Evolutionary conservation across 495 filamentous ascomycete genomes (phyloP).

Genomic region (Penicillium arizonense): DNA sequence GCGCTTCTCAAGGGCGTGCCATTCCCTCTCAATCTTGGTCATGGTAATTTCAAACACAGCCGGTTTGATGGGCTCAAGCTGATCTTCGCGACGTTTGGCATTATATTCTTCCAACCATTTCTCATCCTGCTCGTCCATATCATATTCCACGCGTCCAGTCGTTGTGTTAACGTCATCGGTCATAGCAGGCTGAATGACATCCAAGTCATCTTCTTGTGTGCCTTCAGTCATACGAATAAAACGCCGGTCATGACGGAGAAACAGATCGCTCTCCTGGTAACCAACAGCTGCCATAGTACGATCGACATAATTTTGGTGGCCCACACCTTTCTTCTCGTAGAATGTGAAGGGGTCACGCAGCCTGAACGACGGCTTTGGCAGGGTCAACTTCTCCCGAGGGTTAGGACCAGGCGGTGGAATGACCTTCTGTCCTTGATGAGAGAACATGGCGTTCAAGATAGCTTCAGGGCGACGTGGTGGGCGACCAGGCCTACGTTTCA

Average conservation of each 20-base stretch:
- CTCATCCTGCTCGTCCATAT: constrained; percentile 99
- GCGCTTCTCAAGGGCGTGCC: constrained; percentile 91
- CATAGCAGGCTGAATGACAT: constrained; percentile 56
- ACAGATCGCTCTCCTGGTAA: constrained; percentile 91
- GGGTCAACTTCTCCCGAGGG: constrained; percentile 62
- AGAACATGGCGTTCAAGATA: constrained; percentile 58
- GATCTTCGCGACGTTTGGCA: constrained; percentile 63
- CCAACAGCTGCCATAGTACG: constrained; percentile 91
- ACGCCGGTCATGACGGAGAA: constrained; percentile 69
- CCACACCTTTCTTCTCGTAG: constrained; percentile 60
- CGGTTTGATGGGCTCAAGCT: constrained; percentile 78
- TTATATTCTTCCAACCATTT: constrained; percentile 92
- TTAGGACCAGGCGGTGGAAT: constrained; percentile 64
- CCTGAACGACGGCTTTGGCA: constrained; percentile 62
- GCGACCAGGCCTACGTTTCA: constrained; percentile 61
- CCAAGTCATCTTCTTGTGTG: constrained; percentile 80
- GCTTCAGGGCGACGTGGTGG: constrained; percentile 59
- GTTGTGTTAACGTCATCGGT: constrained; percentile 58
- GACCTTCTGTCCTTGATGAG: constrained; percentile 56
- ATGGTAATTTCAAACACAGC: constrained; percentile 96
- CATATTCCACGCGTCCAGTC: constrained; percentile 88
- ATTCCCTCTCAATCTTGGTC: constrained; percentile 98
- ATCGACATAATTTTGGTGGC: constrained; percentile 73
- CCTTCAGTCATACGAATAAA: constrained; percentile 77
- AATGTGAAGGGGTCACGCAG: constrained; percentile 57